Conservation (phyloP, 805 yeast genomes). For the Metschnikowia bowlesiae region DNA sequence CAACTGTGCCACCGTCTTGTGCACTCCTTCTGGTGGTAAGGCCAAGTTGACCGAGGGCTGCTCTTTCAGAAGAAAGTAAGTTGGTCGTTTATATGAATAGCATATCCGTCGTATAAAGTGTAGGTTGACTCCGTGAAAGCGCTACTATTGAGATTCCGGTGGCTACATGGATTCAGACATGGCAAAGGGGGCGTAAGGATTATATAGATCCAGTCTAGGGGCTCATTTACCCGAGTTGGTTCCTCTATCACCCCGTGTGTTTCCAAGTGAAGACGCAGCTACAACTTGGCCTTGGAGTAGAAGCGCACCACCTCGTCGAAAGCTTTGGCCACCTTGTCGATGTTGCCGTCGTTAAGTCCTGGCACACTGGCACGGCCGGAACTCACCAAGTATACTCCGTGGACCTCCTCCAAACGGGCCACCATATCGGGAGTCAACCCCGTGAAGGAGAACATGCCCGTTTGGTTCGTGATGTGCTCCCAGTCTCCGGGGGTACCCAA, state of each 20-base stretch:
- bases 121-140: too few relatives aligned
- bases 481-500: conserved; percentile 83
- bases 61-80: conserved; percentile 39
- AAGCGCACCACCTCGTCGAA: conserved; percentile 69
- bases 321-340: conserved; percentile 72
- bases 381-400: conserved; percentile 74
- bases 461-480: conserved; percentile 86
- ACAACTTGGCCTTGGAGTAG: conserved; percentile 17
- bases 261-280: not conserved
- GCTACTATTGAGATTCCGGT: too few relatives aligned
- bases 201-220: too few relatives aligned
- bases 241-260: not conserved
- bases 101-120: not conserved
- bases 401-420: conserved; percentile 65
- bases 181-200: too few relatives aligned
- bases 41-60: conserved; percentile 41
- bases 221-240: too few relatives aligned
- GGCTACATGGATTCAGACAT: too few relatives aligned
- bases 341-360: conserved; percentile 78
- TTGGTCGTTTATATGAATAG: conserved; percentile 3
- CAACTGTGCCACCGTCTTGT: conserved; percentile 37
- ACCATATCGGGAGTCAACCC: conserved; percentile 79
- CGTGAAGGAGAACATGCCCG: conserved; percentile 96
- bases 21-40: conserved; percentile 42
- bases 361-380: conserved; percentile 93